Evolutionary conservation across 768 basidiomycete species (phyloP).

Genomic region (Chalciporus piperatus): DNA sequence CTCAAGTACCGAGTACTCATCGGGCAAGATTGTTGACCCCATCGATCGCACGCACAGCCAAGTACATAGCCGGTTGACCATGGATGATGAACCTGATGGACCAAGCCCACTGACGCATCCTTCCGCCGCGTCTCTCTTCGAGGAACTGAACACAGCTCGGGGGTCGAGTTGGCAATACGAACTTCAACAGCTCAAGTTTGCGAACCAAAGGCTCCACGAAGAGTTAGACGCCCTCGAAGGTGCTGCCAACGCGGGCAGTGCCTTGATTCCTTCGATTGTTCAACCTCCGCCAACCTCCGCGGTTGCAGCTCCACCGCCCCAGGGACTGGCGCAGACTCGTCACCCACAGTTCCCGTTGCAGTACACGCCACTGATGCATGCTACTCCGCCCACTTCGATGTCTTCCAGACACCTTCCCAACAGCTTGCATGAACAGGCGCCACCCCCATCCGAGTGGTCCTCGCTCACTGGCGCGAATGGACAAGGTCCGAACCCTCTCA

Average conservation of each 20-base stretch:
- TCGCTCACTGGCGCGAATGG: constrained; percentile 28
- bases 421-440: constrained; percentile 18
- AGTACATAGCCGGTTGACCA: background rate
- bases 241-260: background rate
- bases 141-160: constrained; percentile 62
- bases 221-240: constrained; percentile 48
- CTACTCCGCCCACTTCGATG: constrained; percentile 2
- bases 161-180: constrained; percentile 93
- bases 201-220: constrained; percentile 62
- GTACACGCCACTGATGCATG: constrained; percentile 5
- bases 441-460: constrained; percentile 25
- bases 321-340: background rate
- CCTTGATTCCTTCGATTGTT: background rate
- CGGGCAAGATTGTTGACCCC: background rate
- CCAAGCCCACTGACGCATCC: constrained; percentile 13
- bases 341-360: constrained; percentile 7
- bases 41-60: background rate
- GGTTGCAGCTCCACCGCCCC: background rate
- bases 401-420: constrained; percentile 3
- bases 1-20: background rate
- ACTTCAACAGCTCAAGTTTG: constrained; percentile 76
- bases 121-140: constrained; percentile 52
- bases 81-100: background rate
- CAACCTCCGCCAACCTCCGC: background rate
- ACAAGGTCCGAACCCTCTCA: constrained; percentile 18